These are phyloP conservation scores for Hortaea werneckii DNA, from an alignment of 2,329 filamentous ascomycete species.

Conservation along the genomic window DNA sequence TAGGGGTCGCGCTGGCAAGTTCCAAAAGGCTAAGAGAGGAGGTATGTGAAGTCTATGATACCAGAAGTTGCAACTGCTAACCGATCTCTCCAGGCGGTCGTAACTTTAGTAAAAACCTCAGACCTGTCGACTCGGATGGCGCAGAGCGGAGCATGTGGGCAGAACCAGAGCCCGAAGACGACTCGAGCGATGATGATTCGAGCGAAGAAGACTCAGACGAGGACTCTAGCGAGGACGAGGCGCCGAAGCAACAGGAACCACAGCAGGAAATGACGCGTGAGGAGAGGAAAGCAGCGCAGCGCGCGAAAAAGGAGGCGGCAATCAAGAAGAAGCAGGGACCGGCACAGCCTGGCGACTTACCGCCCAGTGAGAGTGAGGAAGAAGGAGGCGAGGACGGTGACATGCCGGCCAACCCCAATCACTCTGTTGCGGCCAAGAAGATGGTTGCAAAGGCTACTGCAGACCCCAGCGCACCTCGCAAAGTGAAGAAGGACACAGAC, in stretches of 20 bases:
- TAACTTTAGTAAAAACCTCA: constrained; percentile 85
- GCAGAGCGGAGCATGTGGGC: constrained; percentile 85
- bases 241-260: constrained; percentile 26
- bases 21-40: constrained; percentile 85
- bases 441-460: constrained; percentile 48
- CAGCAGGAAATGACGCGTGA: constrained; percentile 63
- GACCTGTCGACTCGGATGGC: constrained; percentile 79
- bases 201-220: constrained; percentile 39
- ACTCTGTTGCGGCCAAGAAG: constrained; percentile 56
- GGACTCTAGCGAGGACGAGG: constrained; percentile 32
- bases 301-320: constrained; percentile 83
- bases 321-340: constrained; percentile 61
- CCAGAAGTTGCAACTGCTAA: constrained; percentile 9
- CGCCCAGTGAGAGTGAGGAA: constrained; percentile 54
- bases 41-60: constrained; percentile 43
- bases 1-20: constrained; percentile 81
- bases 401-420: constrained; percentile 86
- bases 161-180: constrained; percentile 43
- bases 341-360: constrained; percentile 77
- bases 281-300: constrained; percentile 75
- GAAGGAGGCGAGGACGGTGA: constrained; percentile 48
- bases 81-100: constrained; percentile 61
- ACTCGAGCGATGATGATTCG: constrained; percentile 42
- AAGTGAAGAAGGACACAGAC: constrained; percentile 47
- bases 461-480: constrained; percentile 23